A percentile compares a stretch with the other conserved stretches of the same genome.
Conservation (phyloP, 768 basidiomycete species). For the Lactarius vividus region DNA sequence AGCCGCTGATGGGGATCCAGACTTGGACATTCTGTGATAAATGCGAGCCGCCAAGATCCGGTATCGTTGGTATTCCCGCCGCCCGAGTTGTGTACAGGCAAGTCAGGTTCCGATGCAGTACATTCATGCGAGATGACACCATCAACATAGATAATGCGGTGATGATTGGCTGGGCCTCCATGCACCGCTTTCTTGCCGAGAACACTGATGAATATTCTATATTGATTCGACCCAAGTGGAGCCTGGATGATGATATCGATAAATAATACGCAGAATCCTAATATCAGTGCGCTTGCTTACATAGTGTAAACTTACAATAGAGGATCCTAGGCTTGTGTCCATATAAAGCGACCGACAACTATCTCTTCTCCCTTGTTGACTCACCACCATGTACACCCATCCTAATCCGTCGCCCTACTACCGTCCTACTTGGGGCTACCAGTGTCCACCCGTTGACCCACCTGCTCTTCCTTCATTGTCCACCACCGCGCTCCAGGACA, state of each 20-base stretch:
- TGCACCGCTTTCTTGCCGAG: constrained; percentile 67
- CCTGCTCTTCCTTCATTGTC: constrained; percentile 1
- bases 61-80: constrained; percentile 72
- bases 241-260: constrained; percentile 38
- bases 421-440: background rate
- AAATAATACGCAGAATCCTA: constrained; percentile 8
- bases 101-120: constrained; percentile 18
- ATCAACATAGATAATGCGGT: constrained; percentile 78
- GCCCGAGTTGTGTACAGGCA: constrained; percentile 76
- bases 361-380: background rate
- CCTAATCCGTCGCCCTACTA: background rate
- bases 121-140: background rate
- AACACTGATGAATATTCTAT: constrained; percentile 63
- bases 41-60: constrained; percentile 33
- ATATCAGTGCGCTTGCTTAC: constrained; percentile 6
- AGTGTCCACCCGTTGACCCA: background rate
- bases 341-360: constrained; percentile 10
- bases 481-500: constrained; percentile 18
- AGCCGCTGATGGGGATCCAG: constrained; percentile 30
- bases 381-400: constrained; percentile 13
- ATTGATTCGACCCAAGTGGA: constrained; percentile 71
- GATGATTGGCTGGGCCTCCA: constrained; percentile 94
- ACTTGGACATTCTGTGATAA: constrained; percentile 34
- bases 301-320: background rate
- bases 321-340: constrained; percentile 7